Percentiles rank a stretch among this genome's conserved stretches.
These are phyloP conservation scores for Ogataea haglerorum DNA, from an alignment of 805 yeast genomes.

Conservation along the genomic window DNA sequence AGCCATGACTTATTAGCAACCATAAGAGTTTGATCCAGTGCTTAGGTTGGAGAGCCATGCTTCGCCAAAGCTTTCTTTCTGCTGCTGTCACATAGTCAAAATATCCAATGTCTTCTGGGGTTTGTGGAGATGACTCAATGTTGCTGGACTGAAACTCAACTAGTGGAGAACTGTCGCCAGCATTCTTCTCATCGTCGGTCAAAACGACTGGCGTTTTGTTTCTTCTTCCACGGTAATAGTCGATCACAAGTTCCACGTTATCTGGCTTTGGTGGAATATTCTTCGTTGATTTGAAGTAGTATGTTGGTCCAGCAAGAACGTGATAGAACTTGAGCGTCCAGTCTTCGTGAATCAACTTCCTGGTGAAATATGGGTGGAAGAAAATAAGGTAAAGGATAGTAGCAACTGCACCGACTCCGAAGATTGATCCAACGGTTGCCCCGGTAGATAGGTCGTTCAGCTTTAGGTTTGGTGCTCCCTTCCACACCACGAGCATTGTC, in stretches of 20 bases:
- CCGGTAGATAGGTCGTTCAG: constrained; percentile 50
- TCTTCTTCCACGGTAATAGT: constrained; percentile 64
- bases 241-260: constrained; percentile 52
- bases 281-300: constrained; percentile 51
- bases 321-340: constrained; percentile 64
- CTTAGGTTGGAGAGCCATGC: constrained; percentile 42
- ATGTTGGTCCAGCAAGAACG: constrained; percentile 52
- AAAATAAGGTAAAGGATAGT: constrained; percentile 47
- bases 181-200: background rate
- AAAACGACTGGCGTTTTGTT: background rate
- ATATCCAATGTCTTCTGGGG: constrained; percentile 3
- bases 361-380: constrained; percentile 57
- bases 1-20: constrained; percentile 55
- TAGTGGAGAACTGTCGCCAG: background rate
- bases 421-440: constrained; percentile 54
- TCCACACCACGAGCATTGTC: constrained; percentile 77
- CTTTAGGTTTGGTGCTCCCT: constrained; percentile 69
- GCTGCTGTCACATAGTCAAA: constrained; percentile 12
- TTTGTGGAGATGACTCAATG: constrained; percentile 4
- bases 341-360: constrained; percentile 59
- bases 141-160: constrained; percentile 5
- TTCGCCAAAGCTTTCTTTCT: constrained; percentile 33
- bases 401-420: constrained; percentile 65
- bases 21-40: constrained; percentile 53
- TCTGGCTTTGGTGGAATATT: constrained; percentile 66